These are phyloP conservation scores for Dillenia turbinata DNA, from an alignment of 164 flowering plant species.

Conservation along the genomic window DNA sequence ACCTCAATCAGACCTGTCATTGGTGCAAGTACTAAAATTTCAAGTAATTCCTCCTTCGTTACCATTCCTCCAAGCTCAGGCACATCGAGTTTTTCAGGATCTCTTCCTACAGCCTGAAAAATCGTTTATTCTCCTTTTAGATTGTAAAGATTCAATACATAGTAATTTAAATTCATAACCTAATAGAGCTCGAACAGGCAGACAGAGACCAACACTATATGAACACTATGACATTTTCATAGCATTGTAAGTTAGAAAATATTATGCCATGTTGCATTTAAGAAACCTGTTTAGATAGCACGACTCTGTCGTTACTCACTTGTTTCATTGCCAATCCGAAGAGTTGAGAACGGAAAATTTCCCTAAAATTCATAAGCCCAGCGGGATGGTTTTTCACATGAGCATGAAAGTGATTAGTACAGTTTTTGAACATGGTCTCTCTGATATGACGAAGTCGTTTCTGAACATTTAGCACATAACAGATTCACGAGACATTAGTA, in stretches of 20 bases:
- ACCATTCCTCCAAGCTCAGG: constrained; percentile 61
- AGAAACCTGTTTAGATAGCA: too few species aligned
- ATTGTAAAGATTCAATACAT: neutral
- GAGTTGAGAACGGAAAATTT: constrained; percentile 60
- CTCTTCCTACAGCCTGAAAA: constrained; percentile 71
- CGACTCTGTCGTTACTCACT: constrained; percentile 31
- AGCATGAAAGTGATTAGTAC: constrained; percentile 31
- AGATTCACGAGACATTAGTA: too few species aligned
- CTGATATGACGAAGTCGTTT: constrained; percentile 57
- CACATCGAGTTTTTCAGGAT: constrained; percentile 52
- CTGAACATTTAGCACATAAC: constrained; percentile 25
- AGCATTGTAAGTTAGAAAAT: too few species aligned
- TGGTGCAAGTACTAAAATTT: constrained; percentile 57
- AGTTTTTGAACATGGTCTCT: constrained; percentile 56
- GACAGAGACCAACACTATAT: too few species aligned
- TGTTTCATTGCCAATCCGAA: constrained; percentile 71
- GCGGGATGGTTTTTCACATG: constrained; percentile 29
- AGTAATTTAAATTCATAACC: too few species aligned
- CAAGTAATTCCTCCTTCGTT: constrained; percentile 56
- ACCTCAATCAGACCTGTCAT: constrained; percentile 91
- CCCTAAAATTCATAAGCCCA: constrained; percentile 53
- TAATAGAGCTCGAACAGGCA: too few species aligned
- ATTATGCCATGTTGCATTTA: too few species aligned
- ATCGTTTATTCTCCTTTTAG: neutral
- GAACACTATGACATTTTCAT: too few species aligned